Conservation (phyloP, 345 rosid species). For the Camelina hispida region DNA sequence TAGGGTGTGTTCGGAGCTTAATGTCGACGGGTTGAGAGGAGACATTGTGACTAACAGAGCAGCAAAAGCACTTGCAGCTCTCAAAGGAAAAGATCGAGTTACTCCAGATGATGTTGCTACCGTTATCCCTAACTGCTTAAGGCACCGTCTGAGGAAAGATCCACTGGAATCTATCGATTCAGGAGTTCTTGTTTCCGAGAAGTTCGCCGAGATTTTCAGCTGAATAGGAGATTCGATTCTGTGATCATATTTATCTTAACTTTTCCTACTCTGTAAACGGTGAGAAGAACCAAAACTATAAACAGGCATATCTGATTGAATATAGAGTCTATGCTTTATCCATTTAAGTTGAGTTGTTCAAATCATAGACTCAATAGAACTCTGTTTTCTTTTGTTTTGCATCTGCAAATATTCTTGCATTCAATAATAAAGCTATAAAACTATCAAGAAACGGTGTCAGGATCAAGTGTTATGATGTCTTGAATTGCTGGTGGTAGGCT, state of each 20-base stretch:
- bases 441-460: constrained; percentile 7
- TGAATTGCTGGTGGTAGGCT: neutral
- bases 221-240: constrained; percentile 45
- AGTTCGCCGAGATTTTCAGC: constrained; percentile 87
- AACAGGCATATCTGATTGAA: constrained; percentile 35
- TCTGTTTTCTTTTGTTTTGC: neutral
- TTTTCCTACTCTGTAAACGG: constrained; percentile 36
- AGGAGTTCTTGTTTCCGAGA: constrained; percentile 83
- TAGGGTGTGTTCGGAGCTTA: constrained; percentile 89
- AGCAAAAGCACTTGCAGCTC: constrained; percentile 89
- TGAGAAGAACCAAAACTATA: constrained; percentile 36
- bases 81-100: constrained; percentile 82
- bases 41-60: constrained; percentile 97
- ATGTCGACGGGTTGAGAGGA: constrained; percentile 95
- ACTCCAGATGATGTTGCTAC: constrained; percentile 93
- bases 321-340: constrained; percentile 10
- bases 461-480: constrained; percentile 5
- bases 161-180: constrained; percentile 96
- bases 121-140: constrained; percentile 93
- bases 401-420: constrained; percentile 14
- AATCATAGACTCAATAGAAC: constrained; percentile 1
- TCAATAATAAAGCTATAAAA: neutral
- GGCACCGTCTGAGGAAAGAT: constrained; percentile 98
- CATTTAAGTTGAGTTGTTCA: constrained; percentile 33
- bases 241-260: constrained; percentile 3